A percentile compares a stretch with the other conserved stretches of the same genome.
phyloP scores from a whole-genome alignment of 2,329 filamentous ascomycete genomes.

The Penicillium sp. region DNA sequence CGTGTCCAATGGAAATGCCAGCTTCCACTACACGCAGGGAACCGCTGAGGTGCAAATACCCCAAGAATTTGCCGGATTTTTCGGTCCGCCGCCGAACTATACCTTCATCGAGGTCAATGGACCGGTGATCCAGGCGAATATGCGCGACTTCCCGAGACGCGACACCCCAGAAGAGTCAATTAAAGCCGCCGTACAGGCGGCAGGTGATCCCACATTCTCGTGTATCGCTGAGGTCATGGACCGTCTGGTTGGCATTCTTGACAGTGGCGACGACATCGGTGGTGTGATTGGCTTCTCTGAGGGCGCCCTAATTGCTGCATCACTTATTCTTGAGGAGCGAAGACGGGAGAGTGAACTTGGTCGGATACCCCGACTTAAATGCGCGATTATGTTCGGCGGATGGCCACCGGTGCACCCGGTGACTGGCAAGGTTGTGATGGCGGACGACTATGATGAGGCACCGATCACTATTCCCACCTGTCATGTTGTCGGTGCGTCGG shows the following conservation, averaged over 20 bases:
- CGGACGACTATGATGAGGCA: slow-evolving; percentile 16
- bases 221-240: slow-evolving; percentile 13
- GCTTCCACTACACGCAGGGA: slow-evolving; percentile 21
- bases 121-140: slow-evolving; percentile 11
- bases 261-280: slow-evolving; percentile 20
- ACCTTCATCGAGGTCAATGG: slow-evolving; percentile 14
- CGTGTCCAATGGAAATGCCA: slow-evolving; percentile 9
- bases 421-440: slow-evolving; percentile 15
- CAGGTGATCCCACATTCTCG: slow-evolving; percentile 14
- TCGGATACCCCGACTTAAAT: slow-evolving; percentile 20
- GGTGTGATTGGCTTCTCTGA: slow-evolving; percentile 29
- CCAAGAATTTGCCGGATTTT: slow-evolving; percentile 17
- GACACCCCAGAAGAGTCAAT: slow-evolving; percentile 19
- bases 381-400: slow-evolving; percentile 22
- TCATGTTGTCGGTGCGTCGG: slow-evolving; percentile 36
- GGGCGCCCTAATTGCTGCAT: slow-evolving; percentile 24
- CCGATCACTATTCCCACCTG: slow-evolving; percentile 24
- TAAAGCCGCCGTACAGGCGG: slow-evolving; percentile 11
- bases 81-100: slow-evolving; percentile 23
- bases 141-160: slow-evolving; percentile 19
- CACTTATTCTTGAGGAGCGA: slow-evolving; percentile 23
- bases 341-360: slow-evolving; percentile 12
- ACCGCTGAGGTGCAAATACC: slow-evolving; percentile 10
- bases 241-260: slow-evolving; percentile 16
- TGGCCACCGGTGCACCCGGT: slow-evolving; percentile 20